These are phyloP conservation scores for Balansia obtecta DNA, from an alignment of 2,329 filamentous ascomycete species.

Conservation along the genomic window DNA sequence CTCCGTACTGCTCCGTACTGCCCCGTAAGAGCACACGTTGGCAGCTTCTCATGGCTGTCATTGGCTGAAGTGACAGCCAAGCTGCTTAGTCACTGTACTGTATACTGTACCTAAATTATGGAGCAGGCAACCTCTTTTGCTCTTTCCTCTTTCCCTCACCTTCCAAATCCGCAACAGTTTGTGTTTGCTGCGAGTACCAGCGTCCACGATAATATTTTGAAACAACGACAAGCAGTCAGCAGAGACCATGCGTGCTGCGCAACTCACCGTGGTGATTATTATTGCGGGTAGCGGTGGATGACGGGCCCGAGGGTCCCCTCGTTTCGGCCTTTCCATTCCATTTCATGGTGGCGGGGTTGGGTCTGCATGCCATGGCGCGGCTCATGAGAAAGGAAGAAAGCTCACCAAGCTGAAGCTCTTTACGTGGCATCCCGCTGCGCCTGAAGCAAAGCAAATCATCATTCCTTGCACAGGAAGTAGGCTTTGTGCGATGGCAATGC, in stretches of 20 bases:
- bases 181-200: background rate
- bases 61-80: slow-evolving; percentile 1
- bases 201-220: background rate
- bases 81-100: slow-evolving; percentile 3
- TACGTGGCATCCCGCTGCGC: background rate
- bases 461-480: background rate
- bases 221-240: background rate
- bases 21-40: slow-evolving; percentile 7
- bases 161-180: background rate
- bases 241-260: background rate
- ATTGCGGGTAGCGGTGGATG: background rate
- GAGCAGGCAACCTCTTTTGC: background rate
- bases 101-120: background rate
- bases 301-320: background rate
- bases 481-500: background rate
- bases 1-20: no score
- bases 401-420: background rate
- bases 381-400: background rate
- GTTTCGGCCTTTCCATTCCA: background rate
- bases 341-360: slow-evolving; percentile 2
- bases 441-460: background rate
- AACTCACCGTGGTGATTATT: background rate
- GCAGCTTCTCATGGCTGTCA: slow-evolving; percentile 5
- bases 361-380: slow-evolving; percentile 5
- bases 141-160: background rate